Conservation (phyloP, 1,139 yeast species). For the Candida tunisiensis region DNA sequence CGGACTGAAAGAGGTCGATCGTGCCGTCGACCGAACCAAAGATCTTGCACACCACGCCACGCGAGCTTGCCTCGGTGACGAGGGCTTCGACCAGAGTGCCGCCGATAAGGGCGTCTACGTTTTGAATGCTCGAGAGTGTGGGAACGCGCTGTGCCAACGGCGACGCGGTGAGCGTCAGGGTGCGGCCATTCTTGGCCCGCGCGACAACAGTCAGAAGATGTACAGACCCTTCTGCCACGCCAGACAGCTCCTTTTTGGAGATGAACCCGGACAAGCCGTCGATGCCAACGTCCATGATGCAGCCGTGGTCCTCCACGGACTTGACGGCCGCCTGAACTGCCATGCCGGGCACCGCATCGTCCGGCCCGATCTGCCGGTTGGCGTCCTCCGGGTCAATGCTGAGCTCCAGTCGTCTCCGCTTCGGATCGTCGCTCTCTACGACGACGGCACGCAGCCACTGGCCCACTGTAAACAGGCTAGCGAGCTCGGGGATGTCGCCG, state of each 20-base stretch:
- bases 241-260: constrained; percentile 42
- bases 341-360: constrained; percentile 42
- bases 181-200: constrained; percentile 31
- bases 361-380: constrained; percentile 41
- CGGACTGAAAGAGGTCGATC: constrained; percentile 49
- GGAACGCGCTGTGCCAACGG: constrained; percentile 25
- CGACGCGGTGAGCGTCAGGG: constrained; percentile 37
- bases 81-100: constrained; percentile 70
- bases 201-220: constrained; percentile 17
- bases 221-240: constrained; percentile 24
- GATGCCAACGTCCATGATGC: constrained; percentile 55
- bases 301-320: constrained; percentile 86
- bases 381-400: constrained; percentile 61
- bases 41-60: constrained; percentile 45
- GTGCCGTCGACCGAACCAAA: constrained; percentile 67
- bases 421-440: constrained; percentile 15
- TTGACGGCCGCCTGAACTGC: constrained; percentile 60
- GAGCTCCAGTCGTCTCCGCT: constrained; percentile 44
- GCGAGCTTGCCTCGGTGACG: constrained; percentile 38
- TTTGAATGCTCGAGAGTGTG: constrained; percentile 37
- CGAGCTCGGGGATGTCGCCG: constrained; percentile 35
- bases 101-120: constrained; percentile 68
- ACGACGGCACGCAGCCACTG: constrained; percentile 80
- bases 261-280: constrained; percentile 50
- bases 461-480: constrained; percentile 43